These are phyloP conservation scores for Podosphaera aphanis DNA, from an alignment of 2,329 filamentous ascomycete species.

Conservation along the genomic window DNA sequence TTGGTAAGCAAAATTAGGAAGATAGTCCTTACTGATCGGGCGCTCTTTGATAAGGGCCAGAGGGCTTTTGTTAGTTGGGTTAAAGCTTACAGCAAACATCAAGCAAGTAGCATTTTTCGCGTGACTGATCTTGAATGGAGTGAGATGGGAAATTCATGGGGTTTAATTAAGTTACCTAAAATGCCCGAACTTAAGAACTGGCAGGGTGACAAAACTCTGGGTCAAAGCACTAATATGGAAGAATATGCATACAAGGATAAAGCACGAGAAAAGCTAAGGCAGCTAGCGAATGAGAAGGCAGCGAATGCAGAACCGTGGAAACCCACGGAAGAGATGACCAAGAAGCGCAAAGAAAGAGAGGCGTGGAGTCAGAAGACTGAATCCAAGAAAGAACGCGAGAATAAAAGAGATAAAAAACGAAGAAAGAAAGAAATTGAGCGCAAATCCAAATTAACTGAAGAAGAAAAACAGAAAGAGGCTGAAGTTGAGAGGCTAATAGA, in stretches of 20 bases:
- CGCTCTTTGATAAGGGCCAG: conserved; percentile 61
- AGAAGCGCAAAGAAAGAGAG: conserved; percentile 38
- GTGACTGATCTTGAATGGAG: conserved; percentile 64
- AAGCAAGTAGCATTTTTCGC: conserved; percentile 77
- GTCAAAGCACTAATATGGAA: conserved; percentile 42
- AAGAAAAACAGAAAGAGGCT: conserved; percentile 37
- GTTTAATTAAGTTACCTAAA: conserved; percentile 61
- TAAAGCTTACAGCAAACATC: conserved; percentile 73
- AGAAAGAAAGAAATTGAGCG: conserved; percentile 39
- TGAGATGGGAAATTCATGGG: conserved; percentile 63
- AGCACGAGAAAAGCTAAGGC: conserved; percentile 40
- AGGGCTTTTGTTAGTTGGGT: conserved; percentile 86
- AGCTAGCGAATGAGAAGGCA: conserved; percentile 28
- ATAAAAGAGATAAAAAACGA: conserved; percentile 39
- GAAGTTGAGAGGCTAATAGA: conserved; percentile 41
- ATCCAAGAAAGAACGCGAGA: conserved; percentile 35
- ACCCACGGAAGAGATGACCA: conserved; percentile 20
- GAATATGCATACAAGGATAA: conserved; percentile 50
- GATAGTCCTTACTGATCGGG: conserved; percentile 27
- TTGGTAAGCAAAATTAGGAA: conserved; percentile 37
- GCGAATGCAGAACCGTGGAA: conserved; percentile 19
- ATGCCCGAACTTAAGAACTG: conserved; percentile 77
- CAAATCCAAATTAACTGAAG: conserved; percentile 42
- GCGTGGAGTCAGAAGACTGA: conserved; percentile 54
- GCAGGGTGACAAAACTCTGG: conserved; percentile 40